Evolutionary conservation across 306 rosid species (phyloP).

Genomic region (Lagenaria siceraria): DNA sequence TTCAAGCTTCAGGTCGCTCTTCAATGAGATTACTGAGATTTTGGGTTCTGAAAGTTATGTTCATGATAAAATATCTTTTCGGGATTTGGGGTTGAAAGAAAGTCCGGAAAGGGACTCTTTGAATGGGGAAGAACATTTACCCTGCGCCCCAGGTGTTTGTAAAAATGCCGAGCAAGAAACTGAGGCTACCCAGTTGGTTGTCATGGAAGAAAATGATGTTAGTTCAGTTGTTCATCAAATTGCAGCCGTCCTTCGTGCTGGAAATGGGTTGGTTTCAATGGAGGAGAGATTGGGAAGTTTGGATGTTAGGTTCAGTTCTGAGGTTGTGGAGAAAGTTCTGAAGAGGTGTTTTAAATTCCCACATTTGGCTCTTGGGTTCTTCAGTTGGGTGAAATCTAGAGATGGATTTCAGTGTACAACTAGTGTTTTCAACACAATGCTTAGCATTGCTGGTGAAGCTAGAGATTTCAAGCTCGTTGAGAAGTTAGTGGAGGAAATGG

Average conservation of each 20-base stretch:
- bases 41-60: constrained; percentile 34
- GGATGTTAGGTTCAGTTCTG: constrained; percentile 28
- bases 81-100: constrained; percentile 18
- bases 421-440: constrained; percentile 47
- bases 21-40: constrained; percentile 53
- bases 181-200: constrained; percentile 18
- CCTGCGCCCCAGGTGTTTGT: constrained; percentile 33
- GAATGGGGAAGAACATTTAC: constrained; percentile 1
- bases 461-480: constrained; percentile 50
- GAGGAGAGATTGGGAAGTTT: constrained; percentile 45
- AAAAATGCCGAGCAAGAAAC: constrained; percentile 28
- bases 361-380: constrained; percentile 47
- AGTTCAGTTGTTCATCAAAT: constrained; percentile 45
- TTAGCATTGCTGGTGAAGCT: constrained; percentile 68
- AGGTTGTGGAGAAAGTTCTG: constrained; percentile 57
- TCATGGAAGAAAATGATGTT: constrained; percentile 30
- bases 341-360: constrained; percentile 83
- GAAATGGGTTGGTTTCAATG: constrained; percentile 25
- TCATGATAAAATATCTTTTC: constrained; percentile 20
- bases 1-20: constrained; percentile 21
- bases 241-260: constrained; percentile 29
- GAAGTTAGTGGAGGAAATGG: constrained; percentile 66
- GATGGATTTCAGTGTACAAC: constrained; percentile 41
- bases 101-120: neutral
- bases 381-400: constrained; percentile 51